A percentile compares a stretch with the other conserved stretches of the same genome.
Conservation (phyloP, 345 rosid species). For the Hibiscus trionum region DNA sequence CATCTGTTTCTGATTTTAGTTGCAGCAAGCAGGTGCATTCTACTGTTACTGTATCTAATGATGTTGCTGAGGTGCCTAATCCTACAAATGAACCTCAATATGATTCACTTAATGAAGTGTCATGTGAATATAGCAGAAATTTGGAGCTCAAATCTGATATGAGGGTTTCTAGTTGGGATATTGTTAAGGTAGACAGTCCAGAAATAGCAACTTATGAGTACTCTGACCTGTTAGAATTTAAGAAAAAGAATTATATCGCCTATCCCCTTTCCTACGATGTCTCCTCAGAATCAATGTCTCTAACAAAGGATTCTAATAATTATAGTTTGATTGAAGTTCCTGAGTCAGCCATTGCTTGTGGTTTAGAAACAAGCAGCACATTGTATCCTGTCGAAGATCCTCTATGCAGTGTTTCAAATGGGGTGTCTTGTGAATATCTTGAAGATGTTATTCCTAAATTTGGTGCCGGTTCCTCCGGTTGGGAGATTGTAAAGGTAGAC, state of each 20-base stretch:
- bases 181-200: constrained; percentile 16
- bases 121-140: constrained; percentile 15
- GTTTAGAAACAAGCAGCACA: constrained; percentile 8
- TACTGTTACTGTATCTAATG: constrained; percentile 8
- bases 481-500: constrained; percentile 26
- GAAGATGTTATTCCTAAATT: constrained; percentile 16
- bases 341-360: constrained; percentile 5
- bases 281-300: constrained; percentile 9
- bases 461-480: constrained; percentile 14
- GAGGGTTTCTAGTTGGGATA: constrained; percentile 24
- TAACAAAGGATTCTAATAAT: constrained; percentile 8
- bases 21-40: constrained; percentile 16
- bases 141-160: constrained; percentile 7
- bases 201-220: constrained; percentile 4
- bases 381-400: constrained; percentile 12
- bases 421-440: constrained; percentile 13
- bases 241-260: constrained; percentile 5
- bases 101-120: constrained; percentile 17
- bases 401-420: constrained; percentile 14
- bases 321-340: constrained; percentile 13
- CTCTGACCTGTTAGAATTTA: constrained; percentile 12
- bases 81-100: constrained; percentile 17
- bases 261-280: constrained; percentile 7
- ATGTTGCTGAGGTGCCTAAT: constrained; percentile 13
- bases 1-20: constrained; percentile 17